Base-by-base conservation (phyloP, 169 alveolate genomes). In the Theileria sp. region DNA sequence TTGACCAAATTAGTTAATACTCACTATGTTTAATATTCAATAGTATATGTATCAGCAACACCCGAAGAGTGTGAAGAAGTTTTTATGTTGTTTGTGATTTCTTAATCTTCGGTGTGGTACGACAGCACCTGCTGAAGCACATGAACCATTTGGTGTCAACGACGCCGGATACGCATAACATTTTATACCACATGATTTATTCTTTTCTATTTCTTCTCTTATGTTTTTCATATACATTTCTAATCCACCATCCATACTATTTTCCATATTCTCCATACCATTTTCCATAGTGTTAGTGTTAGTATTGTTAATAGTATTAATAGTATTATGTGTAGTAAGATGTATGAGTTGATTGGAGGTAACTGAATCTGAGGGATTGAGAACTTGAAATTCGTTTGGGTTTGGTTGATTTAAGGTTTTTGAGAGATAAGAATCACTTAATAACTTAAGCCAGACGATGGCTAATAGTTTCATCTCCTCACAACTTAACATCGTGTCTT, bases 61-160 rank as follows among this genome's bases (percentile, higher is more conserved):
- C 5, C 88, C 88, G 13, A 71, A n/a, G 38, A 77, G n/a, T 6
- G 87, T 36, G 58, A n/a, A 66, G n/a, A 50, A 64, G 13, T 21
- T 21, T 32, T 23, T 54, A 21, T 23, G 64, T 68, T 51, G 66
- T 56, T 64, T 60, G 6, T 32, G 23, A 3, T 72, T 28, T 56
- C 82, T 81, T 6, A 67, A 68, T 69, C 95, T 70, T 21, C 96
- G 86, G 64, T 89, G 86, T 0, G 95, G 96, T 38, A 88, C 77
- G n/a, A 88, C 90, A 17, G 96, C 95, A 8, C 96, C 96, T 38
- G 96, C 96, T 38, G 93, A 86, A 34, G 95, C 91, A 80, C 96
- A 93, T 12, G 94, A 92, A 23, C 96, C 96, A 50, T 89, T 88
- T 19, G 95, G 94, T 23, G 94, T 89, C 17, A 86, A 79, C 28